phyloP scores from a whole-genome alignment of 2,329 filamentous ascomycete genomes.

The Cladosporium halotolerans region DNA sequence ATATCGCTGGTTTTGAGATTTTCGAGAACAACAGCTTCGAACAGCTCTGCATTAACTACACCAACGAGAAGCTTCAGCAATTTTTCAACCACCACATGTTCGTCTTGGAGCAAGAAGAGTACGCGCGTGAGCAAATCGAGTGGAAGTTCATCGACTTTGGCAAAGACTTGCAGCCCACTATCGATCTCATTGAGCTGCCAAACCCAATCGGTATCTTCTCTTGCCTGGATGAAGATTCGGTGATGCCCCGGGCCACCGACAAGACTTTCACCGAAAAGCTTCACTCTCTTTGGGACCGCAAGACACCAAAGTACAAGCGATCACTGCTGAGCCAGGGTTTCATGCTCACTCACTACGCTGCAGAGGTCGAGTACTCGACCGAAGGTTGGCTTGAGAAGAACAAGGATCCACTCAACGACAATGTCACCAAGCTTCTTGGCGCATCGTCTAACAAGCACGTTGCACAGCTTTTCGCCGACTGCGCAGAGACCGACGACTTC shows the following conservation, averaged over 20 bases:
- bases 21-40: conserved; percentile 99
- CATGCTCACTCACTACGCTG: conserved; percentile 92
- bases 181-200: conserved; percentile 89
- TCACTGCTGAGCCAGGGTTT: conserved; percentile 88
- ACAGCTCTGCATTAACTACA: conserved; percentile 99
- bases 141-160: conserved; percentile 99
- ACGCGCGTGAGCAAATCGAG: conserved; percentile 90
- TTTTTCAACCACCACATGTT: conserved; percentile 99
- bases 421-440: conserved; percentile 82
- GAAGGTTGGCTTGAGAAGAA: conserved; percentile 97
- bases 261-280: conserved; percentile 96
- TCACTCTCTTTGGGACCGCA: conserved; percentile 94
- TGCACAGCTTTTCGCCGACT: conserved; percentile 79
- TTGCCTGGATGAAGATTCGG: conserved; percentile 92
- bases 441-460: conserved; percentile 77
- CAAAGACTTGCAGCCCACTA: conserved; percentile 91
- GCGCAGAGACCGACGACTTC: conserved; percentile 74
- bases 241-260: conserved; percentile 98
- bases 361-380: conserved; percentile 95
- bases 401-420: conserved; percentile 97
- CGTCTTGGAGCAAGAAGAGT: conserved; percentile 98
- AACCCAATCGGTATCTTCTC: conserved; percentile 99
- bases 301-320: conserved; percentile 85
- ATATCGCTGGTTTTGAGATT: conserved; percentile 99
- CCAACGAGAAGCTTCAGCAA: conserved; percentile 97